Percentiles rank a stretch among this genome's conserved stretches.
These are phyloP conservation scores for Syzygium aromaticum DNA, from an alignment of 345 rosid genomes.

Conservation along the genomic window DNA sequence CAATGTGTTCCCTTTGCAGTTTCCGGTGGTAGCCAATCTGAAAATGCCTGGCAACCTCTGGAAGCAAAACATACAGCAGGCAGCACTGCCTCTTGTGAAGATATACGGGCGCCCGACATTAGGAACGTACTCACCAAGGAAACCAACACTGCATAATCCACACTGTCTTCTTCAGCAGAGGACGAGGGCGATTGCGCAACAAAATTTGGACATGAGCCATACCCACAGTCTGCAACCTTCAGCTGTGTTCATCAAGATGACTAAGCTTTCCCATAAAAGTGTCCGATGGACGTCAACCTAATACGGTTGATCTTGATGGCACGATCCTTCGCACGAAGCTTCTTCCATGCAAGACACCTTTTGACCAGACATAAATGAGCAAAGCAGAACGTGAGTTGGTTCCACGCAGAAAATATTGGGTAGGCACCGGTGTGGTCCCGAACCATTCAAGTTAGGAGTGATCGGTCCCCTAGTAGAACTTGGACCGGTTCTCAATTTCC, in stretches of 20 bases:
- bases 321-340: not conserved
- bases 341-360: not conserved
- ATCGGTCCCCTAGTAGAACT: too few relatives aligned
- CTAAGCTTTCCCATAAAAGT: not conserved
- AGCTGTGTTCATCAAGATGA: constrained; percentile 44
- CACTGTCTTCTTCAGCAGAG: constrained; percentile 58
- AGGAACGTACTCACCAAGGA: constrained; percentile 42
- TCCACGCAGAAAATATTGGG: not conserved
- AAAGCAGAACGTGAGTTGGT: not conserved
- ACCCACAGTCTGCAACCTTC: constrained; percentile 57
- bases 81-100: constrained; percentile 55
- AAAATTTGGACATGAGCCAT: constrained; percentile 55
- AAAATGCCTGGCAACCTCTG: constrained; percentile 66
- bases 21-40: constrained; percentile 85
- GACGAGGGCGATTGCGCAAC: constrained; percentile 51
- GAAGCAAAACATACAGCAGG: constrained; percentile 71
- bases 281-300: not conserved
- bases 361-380: too few relatives aligned
- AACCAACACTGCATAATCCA: constrained; percentile 66
- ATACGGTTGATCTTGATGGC: not conserved
- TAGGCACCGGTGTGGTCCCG: not conserved
- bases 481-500: too few relatives aligned
- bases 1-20: constrained; percentile 59
- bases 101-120: constrained; percentile 15
- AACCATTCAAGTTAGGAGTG: not conserved